phyloP scores from a whole-genome alignment of 2,329 filamentous ascomycete genomes.

The Trichoderma citrinoviride region DNA sequence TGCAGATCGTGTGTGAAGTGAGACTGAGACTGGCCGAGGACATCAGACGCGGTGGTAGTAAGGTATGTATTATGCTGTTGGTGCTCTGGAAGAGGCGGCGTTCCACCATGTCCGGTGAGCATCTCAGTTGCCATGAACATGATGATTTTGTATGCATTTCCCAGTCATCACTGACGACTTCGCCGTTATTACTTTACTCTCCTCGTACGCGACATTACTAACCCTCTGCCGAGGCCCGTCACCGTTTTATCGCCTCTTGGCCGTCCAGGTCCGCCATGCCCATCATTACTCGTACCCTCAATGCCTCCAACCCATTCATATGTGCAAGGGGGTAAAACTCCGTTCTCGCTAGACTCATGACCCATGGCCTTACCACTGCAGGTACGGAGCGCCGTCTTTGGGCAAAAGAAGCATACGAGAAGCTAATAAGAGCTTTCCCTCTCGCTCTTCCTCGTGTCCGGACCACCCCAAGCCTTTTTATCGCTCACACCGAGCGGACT shows the following conservation, averaged over 20 bases:
- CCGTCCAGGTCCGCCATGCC: neutral
- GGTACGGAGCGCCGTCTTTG: neutral
- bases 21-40: no score
- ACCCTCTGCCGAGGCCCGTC: neutral
- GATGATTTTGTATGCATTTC: no score
- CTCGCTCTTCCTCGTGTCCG: neutral
- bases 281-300: neutral
- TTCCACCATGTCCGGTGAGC: no score
- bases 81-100: no score
- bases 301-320: no score
- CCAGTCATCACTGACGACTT: neutral
- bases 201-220: neutral
- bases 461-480: neutral
- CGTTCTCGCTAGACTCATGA: neutral
- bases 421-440: neutral
- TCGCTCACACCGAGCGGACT: neutral
- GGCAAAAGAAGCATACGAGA: neutral
- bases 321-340: neutral
- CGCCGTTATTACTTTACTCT: no score
- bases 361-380: no score
- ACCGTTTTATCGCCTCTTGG: conserved; percentile 1
- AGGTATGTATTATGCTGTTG: no score
- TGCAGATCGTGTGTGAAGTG: no score
- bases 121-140: no score
- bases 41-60: no score